Base-by-base conservation (phyloP, 176 grass and related monocot species). In the Panicum miliaceum region DNA sequence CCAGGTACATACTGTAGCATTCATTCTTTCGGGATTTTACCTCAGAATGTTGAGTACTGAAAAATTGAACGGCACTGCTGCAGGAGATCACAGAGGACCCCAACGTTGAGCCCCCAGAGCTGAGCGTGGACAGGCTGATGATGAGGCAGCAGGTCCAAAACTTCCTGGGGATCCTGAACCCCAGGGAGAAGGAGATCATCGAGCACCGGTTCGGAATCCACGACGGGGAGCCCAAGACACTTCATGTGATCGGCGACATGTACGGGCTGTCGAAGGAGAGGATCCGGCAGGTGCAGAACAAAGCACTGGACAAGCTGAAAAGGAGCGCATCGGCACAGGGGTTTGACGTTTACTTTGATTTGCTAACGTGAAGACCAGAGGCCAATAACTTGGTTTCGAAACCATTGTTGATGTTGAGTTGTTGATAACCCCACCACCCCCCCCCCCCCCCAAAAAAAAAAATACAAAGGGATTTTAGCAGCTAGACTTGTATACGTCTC, bases 131-230 rank as follows among this genome's bases (percentile, higher is more conserved):
- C 35, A 88, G 84, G 82, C 58, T 80, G 71, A 81, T 95, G 87
- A 93, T 93, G 93, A 88, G 85, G 88, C 80, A 92, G 68, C 93
- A 98, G 46, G 83, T 94, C n/a, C 84, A 63, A 7, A 81, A 86
- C 47, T 91, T 94, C 84, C 91, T 98, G 57, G 81, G 78, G 38
- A 87, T 84, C 68, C 74, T 98, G 41, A 91, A 73, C 88, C 83
- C 96, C 29, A 92, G 93, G 80, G 93, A 98, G 87, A 98, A 89
- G 81, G 79, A 79, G 29, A 90, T 98, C 87, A 87, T 98, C 60
- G 85, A 90, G 69, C 83, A 90, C 71, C 96, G 91, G 8, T 98
- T 98, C 34, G 93, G 93, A 6, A 85, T 98, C 64, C 60, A 85
- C 13, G 85, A 86, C 23, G 79, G 87, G 8, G 73, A 90, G 87